Evolutionary conservation across 1,284 basidiomycete species (phyloP), one percentile per base, ranked within the genome.

Genomic region (Grifola frondosa): DNA sequence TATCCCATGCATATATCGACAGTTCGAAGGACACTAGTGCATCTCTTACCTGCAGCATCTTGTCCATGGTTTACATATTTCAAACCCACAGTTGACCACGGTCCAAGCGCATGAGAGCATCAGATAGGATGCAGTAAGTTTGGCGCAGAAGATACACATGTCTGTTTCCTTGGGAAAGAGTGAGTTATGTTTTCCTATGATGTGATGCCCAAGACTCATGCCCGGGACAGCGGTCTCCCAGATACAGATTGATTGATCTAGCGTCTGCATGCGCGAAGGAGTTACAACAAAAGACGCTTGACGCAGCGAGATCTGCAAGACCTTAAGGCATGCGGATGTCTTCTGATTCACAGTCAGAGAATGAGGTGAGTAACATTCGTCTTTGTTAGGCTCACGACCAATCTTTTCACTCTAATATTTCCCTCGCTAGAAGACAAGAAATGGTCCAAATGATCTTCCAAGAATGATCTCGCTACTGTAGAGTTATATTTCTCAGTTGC

Each of bases 1-100:
- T 97, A 53, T 85, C 90, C 36, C 95, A 98, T 63, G 80, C 84
- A 29, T 98, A 97, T 63, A 77, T 83, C 21, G 91, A 96, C 60
- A 82, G 91, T 44, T 80, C 78, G 1, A 72, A 79, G 59, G 81
- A 77, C 19, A 74, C 91, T 26, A 95, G 91, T 88, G 71, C 81
- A 88, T 50, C 65, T 95, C 17, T 69, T 91, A 16, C 84, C 87
- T 16, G 69, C 88, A 5, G 82, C 82, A 24, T 77, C 78, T 17
- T 93, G 91, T 53, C 92, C 94, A 19, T 81, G 84, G 24, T 85
- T 97, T 60, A 86, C 84, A 26, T 94, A 91, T 66, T 88, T 87
- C 66, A 85, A 84, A 61, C 80, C 80, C n/a, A 45, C 51, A 7
- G 54, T 50, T 29, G 60, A 61, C 34, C 57, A 63, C 37, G 53